A percentile compares a stretch with the other conserved stretches of the same genome.
Conservation (phyloP, 192 early-diverging fungal species). For the Coemansia sp. region DNA sequence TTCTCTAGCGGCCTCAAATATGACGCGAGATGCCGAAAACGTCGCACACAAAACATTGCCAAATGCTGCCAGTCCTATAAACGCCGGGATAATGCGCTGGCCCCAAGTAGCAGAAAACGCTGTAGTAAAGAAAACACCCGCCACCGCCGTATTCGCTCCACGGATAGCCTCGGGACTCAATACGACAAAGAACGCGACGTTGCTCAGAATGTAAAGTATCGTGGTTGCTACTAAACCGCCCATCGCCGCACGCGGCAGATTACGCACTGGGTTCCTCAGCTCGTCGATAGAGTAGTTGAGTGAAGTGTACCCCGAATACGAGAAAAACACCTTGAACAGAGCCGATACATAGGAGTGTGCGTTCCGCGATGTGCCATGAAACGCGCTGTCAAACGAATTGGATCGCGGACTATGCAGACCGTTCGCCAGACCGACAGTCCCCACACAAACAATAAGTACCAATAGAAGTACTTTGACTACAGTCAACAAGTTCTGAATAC, state of each 20-base stretch:
- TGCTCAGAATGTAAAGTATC: slow-evolving; percentile 58
- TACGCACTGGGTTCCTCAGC: slow-evolving; percentile 59
- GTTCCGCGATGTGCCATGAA: slow-evolving; percentile 25
- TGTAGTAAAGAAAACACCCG: slow-evolving; percentile 54
- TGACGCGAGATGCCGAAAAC: slow-evolving; percentile 52
- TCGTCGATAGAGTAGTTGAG: slow-evolving; percentile 65
- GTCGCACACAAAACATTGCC: slow-evolving; percentile 50
- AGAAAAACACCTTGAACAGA: slow-evolving; percentile 58
- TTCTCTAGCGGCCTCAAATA: slow-evolving; percentile 58
- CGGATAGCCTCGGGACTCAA: slow-evolving; percentile 44
- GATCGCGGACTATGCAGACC: background rate
- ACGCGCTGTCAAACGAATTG: slow-evolving; percentile 18
- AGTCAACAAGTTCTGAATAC: slow-evolving; percentile 42
- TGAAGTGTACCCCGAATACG: slow-evolving; percentile 62
- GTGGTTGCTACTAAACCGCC: slow-evolving; percentile 57
- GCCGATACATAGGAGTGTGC: slow-evolving; percentile 45
- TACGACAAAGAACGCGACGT: slow-evolving; percentile 59
- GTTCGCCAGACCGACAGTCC: slow-evolving; percentile 10
- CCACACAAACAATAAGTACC: slow-evolving; percentile 45
- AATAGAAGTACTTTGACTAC: slow-evolving; percentile 53
- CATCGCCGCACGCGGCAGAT: slow-evolving; percentile 59
- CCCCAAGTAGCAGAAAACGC: slow-evolving; percentile 52
- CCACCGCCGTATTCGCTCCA: slow-evolving; percentile 40
- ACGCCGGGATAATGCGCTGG: slow-evolving; percentile 53
- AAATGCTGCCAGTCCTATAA: slow-evolving; percentile 53